Conservation (phyloP, 805 yeast species). For the Lipomyces sp. region DNA sequence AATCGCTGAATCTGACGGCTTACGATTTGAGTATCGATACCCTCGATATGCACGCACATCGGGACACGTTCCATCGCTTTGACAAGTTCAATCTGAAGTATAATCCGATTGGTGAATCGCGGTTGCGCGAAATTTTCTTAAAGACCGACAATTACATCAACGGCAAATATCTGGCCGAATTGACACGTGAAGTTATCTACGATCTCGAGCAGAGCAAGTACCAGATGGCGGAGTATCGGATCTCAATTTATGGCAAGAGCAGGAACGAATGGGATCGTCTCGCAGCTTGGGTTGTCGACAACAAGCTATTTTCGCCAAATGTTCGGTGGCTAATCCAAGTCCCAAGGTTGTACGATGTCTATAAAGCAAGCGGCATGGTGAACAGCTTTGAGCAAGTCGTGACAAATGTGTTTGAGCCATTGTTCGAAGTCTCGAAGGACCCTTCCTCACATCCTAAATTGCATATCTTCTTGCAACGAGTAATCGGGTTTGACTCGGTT, state of each 20-base stretch:
- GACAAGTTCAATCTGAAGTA: slow-evolving; percentile 97
- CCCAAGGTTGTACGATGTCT: slow-evolving; percentile 90
- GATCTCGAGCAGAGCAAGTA: slow-evolving; percentile 95
- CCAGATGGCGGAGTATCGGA: slow-evolving; percentile 96
- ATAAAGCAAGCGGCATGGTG: slow-evolving; percentile 76
- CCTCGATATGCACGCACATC: slow-evolving; percentile 98
- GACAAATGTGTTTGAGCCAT: slow-evolving; percentile 79
- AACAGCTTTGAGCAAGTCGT: slow-evolving; percentile 74
- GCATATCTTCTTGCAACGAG: slow-evolving; percentile 85
- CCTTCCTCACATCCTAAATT: slow-evolving; percentile 91
- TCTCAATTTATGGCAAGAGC: slow-evolving; percentile 90
- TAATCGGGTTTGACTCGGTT: slow-evolving; percentile 96
- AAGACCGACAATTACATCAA: slow-evolving; percentile 92
- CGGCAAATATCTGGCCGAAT: slow-evolving; percentile 89
- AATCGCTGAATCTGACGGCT: slow-evolving; percentile 87
- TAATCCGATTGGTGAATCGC: slow-evolving; percentile 97
- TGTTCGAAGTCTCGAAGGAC: slow-evolving; percentile 85
- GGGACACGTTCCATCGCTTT: slow-evolving; percentile 96
- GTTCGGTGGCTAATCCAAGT: slow-evolving; percentile 97
- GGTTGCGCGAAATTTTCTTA: slow-evolving; percentile 92
- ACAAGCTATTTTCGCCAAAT: slow-evolving; percentile 86
- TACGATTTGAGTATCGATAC: slow-evolving; percentile 96
- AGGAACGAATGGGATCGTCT: slow-evolving; percentile 92
- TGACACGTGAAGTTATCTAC: slow-evolving; percentile 88
- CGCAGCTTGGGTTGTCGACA: slow-evolving; percentile 94